phyloP scores from a whole-genome alignment of 768 basidiomycete species.

The Phylloporus arenicola region DNA sequence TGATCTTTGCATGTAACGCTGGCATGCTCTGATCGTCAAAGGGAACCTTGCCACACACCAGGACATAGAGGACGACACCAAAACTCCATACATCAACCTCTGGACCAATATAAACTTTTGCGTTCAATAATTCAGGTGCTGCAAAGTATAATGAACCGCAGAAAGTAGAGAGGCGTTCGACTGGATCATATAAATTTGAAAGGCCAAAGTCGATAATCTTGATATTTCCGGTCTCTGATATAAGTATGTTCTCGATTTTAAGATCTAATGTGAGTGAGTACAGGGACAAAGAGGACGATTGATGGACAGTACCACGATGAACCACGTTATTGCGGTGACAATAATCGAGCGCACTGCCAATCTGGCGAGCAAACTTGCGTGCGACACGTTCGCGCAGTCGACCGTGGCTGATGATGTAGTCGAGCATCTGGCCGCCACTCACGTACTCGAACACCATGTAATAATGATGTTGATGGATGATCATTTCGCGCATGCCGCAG shows the following conservation, averaged over 20 bases:
- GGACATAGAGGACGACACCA: conserved; percentile 94
- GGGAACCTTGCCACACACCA: conserved; percentile 97
- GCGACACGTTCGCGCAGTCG: conserved; percentile 92
- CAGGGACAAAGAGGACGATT: conserved; percentile 1
- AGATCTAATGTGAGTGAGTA: conserved; percentile 48
- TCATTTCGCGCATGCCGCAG: conserved; percentile 99
- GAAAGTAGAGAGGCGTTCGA: conserved; percentile 81
- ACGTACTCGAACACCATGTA: conserved; percentile 99
- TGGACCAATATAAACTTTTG: conserved; percentile 93
- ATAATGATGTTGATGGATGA: conserved; percentile 95
- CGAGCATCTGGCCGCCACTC: conserved; percentile 98
- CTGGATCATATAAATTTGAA: conserved; percentile 90
- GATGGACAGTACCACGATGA: conserved; percentile 63
- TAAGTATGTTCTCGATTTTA: conserved; percentile 99
- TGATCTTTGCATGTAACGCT: conserved; percentile 97
- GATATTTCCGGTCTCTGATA: conserved; percentile 97
- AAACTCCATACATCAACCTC: conserved; percentile 99
- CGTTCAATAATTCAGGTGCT: conserved; percentile 94
- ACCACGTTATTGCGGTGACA: conserved; percentile 97
- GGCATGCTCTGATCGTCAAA: conserved; percentile 99
- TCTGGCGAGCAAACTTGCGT: conserved; percentile 95
- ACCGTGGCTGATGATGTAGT: conserved; percentile 99
- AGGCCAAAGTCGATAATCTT: conserved; percentile 99
- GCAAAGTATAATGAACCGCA: conserved; percentile 99
- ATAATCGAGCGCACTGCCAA: conserved; percentile 93